phyloP scores from a whole-genome alignment of 2,329 filamentous ascomycete species.

The Penicillium sp. region DNA sequence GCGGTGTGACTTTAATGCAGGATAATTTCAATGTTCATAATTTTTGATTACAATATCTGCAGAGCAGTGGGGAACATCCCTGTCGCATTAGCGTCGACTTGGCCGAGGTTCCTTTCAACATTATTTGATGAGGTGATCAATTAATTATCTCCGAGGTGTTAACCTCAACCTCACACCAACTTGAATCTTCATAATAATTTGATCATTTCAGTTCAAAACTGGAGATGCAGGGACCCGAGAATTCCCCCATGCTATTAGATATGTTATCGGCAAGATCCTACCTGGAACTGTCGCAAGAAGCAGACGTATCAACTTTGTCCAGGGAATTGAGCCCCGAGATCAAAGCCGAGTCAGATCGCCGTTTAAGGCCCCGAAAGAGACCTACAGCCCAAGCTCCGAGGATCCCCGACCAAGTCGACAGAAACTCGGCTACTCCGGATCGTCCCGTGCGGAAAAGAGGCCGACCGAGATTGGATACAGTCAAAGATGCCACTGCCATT shows the following conservation, averaged over 20 bases:
- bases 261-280: slow-evolving; percentile 22
- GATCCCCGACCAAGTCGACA: slow-evolving; percentile 9
- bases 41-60: neutral
- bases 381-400: slow-evolving; percentile 1
- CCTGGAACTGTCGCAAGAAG: slow-evolving; percentile 9
- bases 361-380: neutral
- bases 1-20: too few relatives aligned
- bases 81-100: neutral
- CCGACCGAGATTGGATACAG: slow-evolving; percentile 17
- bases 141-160: neutral
- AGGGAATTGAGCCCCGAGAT: neutral
- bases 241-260: slow-evolving; percentile 6
- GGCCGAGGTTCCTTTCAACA: slow-evolving; percentile 1
- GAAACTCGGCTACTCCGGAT: slow-evolving; percentile 5
- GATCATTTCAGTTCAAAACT: neutral
- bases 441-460: slow-evolving; percentile 20
- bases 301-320: neutral
- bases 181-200: neutral
- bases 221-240: slow-evolving; percentile 5
- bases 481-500: slow-evolving; percentile 22
- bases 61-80: neutral
- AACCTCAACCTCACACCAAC: neutral
- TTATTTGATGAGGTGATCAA: slow-evolving; percentile 7
- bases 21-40: too few relatives aligned
- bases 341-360: slow-evolving; percentile 8